Percentiles rank a stretch among this genome's conserved stretches.
phyloP scores from a whole-genome alignment of 2,329 filamentous ascomycete species.

The Stenocarpella maydis region DNA sequence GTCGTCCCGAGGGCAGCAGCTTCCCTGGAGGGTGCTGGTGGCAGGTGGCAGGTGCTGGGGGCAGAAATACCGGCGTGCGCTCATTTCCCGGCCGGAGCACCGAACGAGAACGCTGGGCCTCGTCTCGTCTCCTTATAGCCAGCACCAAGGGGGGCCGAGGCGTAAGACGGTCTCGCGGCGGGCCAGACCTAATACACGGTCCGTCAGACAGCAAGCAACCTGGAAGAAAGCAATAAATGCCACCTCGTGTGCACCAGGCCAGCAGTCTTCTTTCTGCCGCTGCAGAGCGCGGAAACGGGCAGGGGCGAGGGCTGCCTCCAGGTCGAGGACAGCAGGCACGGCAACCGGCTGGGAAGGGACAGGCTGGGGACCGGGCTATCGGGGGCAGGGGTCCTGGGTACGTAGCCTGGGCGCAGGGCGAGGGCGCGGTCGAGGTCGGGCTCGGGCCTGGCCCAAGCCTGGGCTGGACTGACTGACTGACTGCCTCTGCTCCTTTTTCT shows the following conservation, averaged over 20 bases:
- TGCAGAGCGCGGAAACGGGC: background rate
- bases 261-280: too few relatives aligned
- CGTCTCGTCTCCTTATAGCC: background rate
- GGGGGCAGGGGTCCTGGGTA: conserved; percentile 18
- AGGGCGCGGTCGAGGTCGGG: background rate
- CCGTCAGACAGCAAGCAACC: background rate
- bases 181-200: background rate
- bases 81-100: conserved; percentile 35
- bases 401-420: background rate
- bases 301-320: conserved; percentile 17
- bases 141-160: too few relatives aligned
- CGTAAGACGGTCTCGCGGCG: conserved; percentile 3
- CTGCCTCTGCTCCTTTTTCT: conserved; percentile 21
- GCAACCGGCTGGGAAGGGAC: conserved; percentile 26
- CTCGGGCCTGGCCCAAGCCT: background rate
- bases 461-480: conserved; percentile 5
- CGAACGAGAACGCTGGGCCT: conserved; percentile 14
- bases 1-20: conserved; percentile 31
- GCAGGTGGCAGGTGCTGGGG: background rate
- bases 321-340: conserved; percentile 35
- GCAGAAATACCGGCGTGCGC: background rate
- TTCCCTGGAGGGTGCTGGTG: conserved; percentile 14
- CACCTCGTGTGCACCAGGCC: too few relatives aligned
- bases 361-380: conserved; percentile 28
- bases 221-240: too few relatives aligned